phyloP scores from a whole-genome alignment of 306 rosid species.

The Vigna trinervia region DNA sequence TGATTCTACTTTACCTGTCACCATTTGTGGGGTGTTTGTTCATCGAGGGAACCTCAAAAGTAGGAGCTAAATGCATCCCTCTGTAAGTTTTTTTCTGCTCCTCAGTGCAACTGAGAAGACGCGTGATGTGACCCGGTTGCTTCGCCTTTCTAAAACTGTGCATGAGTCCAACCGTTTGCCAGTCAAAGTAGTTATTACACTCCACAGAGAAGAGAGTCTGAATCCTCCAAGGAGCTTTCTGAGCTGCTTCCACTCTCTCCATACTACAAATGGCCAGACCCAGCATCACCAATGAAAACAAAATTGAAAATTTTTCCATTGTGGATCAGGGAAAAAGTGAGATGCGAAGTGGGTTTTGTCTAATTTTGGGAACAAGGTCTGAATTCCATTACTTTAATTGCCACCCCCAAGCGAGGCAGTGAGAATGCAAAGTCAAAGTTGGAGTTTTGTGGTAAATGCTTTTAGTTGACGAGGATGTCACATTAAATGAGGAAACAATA shows the following conservation, averaged over 20 bases:
- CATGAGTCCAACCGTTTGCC: slow-evolving; percentile 48
- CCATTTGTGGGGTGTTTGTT: slow-evolving; percentile 88
- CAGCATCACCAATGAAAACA: slow-evolving; percentile 34
- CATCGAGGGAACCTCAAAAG: slow-evolving; percentile 91
- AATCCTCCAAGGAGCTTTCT: slow-evolving; percentile 57
- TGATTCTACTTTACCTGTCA: slow-evolving; percentile 61
- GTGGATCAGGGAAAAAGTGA: slow-evolving; percentile 42
- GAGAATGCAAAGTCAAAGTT: slow-evolving; percentile 27
- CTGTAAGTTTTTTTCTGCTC: slow-evolving; percentile 64
- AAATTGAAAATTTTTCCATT: slow-evolving; percentile 51
- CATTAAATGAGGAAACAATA: no score
- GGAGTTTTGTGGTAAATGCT: neutral
- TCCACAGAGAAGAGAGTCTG: slow-evolving; percentile 47
- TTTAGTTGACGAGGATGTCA: neutral
- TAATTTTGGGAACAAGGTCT: slow-evolving; percentile 52
- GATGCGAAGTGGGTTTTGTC: slow-evolving; percentile 52
- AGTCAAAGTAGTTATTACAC: slow-evolving; percentile 46
- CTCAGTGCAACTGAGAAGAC: slow-evolving; percentile 49
- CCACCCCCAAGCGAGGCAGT: neutral
- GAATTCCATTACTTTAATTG: slow-evolving; percentile 40
- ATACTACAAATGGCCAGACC: slow-evolving; percentile 40
- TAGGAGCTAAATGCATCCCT: slow-evolving; percentile 93
- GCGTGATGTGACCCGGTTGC: slow-evolving; percentile 47
- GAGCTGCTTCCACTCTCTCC: slow-evolving; percentile 40
- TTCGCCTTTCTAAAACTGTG: slow-evolving; percentile 45